A percentile compares a stretch with the other conserved stretches of the same genome.
These are phyloP conservation scores for Plenodomus biglobosus DNA, from an alignment of 2,329 filamentous ascomycete species.

Conservation along the genomic window DNA sequence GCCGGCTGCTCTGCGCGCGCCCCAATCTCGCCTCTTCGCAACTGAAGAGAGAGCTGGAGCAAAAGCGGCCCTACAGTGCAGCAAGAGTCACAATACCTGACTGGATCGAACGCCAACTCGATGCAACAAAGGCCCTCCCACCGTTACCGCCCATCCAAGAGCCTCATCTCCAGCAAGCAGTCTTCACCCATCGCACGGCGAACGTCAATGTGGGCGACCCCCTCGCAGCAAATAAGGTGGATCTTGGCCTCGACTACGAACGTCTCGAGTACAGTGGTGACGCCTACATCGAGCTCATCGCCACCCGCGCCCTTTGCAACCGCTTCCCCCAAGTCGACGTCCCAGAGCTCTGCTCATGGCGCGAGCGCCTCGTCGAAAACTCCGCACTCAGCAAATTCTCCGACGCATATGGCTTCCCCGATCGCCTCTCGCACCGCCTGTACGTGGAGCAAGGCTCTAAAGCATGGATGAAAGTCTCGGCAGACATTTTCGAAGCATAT, in stretches of 20 bases:
- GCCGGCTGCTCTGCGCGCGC: conserved; percentile 27
- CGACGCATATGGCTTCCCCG: conserved; percentile 68
- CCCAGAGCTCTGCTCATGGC: conserved; percentile 72
- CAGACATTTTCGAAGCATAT: conserved; percentile 90
- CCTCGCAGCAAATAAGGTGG: conserved; percentile 17
- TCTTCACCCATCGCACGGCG: conserved; percentile 63
- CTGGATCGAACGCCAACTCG: conserved; percentile 31
- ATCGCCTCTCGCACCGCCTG: conserved; percentile 58
- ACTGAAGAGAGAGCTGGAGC: conserved; percentile 46
- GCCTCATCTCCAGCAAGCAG: conserved; percentile 59
- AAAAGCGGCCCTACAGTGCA: conserved; percentile 26
- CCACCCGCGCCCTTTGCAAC: conserved; percentile 72
- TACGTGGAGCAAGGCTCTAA: conserved; percentile 33
- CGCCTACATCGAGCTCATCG: conserved; percentile 76
- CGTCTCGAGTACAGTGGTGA: conserved; percentile 87
- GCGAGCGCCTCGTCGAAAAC: conserved; percentile 81
- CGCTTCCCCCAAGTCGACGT: conserved; percentile 67
- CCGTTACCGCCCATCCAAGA: conserved; percentile 64
- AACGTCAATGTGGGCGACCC: conserved; percentile 23
- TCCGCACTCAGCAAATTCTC: conserved; percentile 72
- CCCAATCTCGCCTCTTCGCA: conserved; percentile 52
- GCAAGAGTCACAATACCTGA: conserved; percentile 25
- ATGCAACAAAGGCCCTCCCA: conserved; percentile 50
- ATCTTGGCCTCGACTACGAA: conserved; percentile 63
- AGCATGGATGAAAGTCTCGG: conserved; percentile 67